These are phyloP conservation scores for Phytophthora litchii DNA, from an alignment of 352 stramenopile genomes.

Conservation along the genomic window DNA sequence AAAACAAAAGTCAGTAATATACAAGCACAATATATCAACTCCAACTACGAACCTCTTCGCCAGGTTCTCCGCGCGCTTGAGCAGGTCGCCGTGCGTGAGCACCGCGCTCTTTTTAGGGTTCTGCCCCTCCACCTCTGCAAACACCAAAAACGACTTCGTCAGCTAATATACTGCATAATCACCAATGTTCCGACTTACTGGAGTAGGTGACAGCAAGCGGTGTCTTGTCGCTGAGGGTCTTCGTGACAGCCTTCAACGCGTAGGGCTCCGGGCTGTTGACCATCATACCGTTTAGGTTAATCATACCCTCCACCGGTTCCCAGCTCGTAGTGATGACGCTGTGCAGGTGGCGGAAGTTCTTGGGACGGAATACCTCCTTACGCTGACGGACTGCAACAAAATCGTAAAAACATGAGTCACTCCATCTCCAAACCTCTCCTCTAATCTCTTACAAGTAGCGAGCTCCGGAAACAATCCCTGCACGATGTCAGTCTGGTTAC, in stretches of 20 bases:
- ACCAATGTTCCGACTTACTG: conserved; percentile 39
- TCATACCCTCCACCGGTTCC: conserved; percentile 71
- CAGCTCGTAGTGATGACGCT: conserved; percentile 85
- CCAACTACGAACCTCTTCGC: conserved; percentile 61
- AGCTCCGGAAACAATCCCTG: conserved; percentile 79
- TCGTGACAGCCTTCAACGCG: conserved; percentile 59
- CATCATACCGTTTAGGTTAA: conserved; percentile 83
- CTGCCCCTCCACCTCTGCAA: conserved; percentile 70
- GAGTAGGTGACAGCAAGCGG: conserved; percentile 79
- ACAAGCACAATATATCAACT: neutral
- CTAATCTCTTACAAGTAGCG: conserved; percentile 53
- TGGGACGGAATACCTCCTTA: conserved; percentile 75
- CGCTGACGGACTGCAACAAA: conserved; percentile 50
- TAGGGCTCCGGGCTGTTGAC: conserved; percentile 80
- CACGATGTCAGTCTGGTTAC: conserved; percentile 79
- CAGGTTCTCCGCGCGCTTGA: conserved; percentile 74
- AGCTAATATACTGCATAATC: neutral
- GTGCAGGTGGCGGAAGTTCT: conserved; percentile 83
- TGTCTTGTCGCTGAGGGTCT: conserved; percentile 72
- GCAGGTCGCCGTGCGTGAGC: conserved; percentile 79
- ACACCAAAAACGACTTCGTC: conserved; percentile 16
- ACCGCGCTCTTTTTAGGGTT: conserved; percentile 84
- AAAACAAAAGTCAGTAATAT: neutral
- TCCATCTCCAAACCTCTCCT: neutral
- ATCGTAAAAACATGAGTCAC: neutral